phyloP scores from a whole-genome alignment of 331 rosid species.

The Rosa hybrid region DNA sequence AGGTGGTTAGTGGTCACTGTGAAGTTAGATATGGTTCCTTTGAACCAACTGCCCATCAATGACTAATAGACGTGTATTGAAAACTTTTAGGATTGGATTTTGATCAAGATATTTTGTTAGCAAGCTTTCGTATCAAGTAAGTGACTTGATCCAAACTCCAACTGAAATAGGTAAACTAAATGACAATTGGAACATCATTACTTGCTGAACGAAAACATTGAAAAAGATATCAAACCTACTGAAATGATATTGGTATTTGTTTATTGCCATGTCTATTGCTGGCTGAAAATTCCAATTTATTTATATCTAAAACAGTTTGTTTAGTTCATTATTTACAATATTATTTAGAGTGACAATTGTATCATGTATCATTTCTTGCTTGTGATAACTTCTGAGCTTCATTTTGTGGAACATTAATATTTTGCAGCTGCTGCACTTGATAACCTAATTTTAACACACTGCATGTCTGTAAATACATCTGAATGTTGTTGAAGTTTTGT shows the following conservation, averaged over 20 bases:
- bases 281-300: neutral
- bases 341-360: neutral
- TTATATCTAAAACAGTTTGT: neutral
- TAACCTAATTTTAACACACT: neutral
- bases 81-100: neutral
- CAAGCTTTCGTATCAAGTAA: neutral
- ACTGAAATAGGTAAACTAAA: neutral
- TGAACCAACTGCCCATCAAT: neutral
- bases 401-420: neutral
- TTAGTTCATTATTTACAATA: neutral
- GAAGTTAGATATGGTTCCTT: neutral
- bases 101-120: neutral
- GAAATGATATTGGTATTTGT: neutral
- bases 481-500: constrained; percentile 3
- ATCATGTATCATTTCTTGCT: neutral
- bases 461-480: neutral
- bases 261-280: neutral
- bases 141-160: neutral
- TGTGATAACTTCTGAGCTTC: neutral
- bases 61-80: neutral
- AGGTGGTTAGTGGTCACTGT: neutral
- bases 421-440: neutral
- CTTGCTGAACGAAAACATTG: neutral
- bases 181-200: neutral
- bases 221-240: no score